Percentiles rank a stretch among this genome's conserved stretches.
phyloP scores from a whole-genome alignment of 2,329 filamentous ascomycete genomes.

The Dactylellina parvicollis region DNA sequence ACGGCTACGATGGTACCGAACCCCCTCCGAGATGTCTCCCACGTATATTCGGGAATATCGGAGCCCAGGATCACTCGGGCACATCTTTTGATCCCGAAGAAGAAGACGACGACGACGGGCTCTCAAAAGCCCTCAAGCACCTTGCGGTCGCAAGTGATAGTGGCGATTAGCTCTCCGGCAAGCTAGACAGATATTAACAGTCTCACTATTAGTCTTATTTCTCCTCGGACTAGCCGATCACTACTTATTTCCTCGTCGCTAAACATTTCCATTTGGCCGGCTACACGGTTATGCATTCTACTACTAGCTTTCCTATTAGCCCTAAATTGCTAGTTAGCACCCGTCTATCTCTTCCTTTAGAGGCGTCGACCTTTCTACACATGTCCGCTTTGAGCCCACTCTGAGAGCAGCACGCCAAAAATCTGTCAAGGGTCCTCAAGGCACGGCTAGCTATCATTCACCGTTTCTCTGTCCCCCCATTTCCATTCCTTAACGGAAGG shows the following conservation, averaged over 20 bases:
- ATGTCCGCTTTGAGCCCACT: neutral
- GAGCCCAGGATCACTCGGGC: slow-evolving; percentile 1
- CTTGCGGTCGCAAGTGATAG: neutral
- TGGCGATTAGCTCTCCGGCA: neutral
- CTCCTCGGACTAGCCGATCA: neutral
- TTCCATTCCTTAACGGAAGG: slow-evolving; percentile 1
- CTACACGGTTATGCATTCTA: slow-evolving; percentile 35
- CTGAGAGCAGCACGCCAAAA: neutral
- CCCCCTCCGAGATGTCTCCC: neutral
- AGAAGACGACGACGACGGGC: neutral
- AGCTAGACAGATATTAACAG: neutral
- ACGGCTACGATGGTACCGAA: neutral
- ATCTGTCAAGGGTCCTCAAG: neutral
- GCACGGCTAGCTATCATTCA: neutral
- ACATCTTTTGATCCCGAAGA: neutral
- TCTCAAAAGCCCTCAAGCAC: neutral
- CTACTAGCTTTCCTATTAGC: slow-evolving; percentile 2
- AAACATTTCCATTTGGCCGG: slow-evolving; percentile 22
- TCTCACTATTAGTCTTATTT: neutral
- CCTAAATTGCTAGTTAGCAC: neutral
- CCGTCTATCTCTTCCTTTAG: neutral
- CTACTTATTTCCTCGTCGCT: slow-evolving; percentile 13
- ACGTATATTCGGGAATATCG: neutral
- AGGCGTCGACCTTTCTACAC: neutral
- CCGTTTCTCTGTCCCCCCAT: neutral